Evolutionary conservation across 1,284 basidiomycete species (phyloP).

Genomic region (Erythrobasidium hasegawianum): DNA sequence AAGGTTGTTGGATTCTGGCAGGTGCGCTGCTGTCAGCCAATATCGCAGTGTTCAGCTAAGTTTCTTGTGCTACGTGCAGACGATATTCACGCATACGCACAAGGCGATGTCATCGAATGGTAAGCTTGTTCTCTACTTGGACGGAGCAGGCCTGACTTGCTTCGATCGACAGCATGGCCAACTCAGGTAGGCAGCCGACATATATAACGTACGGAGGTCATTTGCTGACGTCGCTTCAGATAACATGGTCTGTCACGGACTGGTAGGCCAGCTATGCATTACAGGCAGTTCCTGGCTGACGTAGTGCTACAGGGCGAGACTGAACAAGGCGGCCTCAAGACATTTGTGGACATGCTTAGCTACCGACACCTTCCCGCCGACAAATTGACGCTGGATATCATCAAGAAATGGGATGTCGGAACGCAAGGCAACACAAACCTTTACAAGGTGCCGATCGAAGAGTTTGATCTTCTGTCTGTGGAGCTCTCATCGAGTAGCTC

Average conservation of each 20-base stretch:
- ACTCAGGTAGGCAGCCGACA: conserved; percentile 19
- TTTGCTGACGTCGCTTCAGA: not conserved
- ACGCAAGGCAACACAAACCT: conserved; percentile 32
- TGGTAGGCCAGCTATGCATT: not conserved
- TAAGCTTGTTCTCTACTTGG: not conserved
- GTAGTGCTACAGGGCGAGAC: conserved; percentile 9
- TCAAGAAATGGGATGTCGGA: conserved; percentile 34
- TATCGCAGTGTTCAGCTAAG: not conserved
- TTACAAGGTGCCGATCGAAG: conserved; percentile 39
- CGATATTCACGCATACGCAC: conserved; percentile 4
- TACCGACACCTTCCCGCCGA: conserved; percentile 40
- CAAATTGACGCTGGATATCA: conserved; percentile 36
- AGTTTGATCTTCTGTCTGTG: conserved; percentile 6
- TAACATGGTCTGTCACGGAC: conserved; percentile 39
- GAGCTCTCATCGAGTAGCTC: not conserved
- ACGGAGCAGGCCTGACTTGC: not conserved
- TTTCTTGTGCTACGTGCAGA: not conserved
- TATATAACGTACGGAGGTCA: not conserved
- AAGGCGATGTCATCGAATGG: conserved; percentile 40
- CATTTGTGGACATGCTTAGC: conserved; percentile 42
- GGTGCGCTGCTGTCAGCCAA: not conserved
- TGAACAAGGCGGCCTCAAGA: conserved; percentile 38
- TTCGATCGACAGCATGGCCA: conserved; percentile 39
- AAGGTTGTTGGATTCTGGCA: conserved; percentile 41
- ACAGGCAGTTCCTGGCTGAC: conserved; percentile 2